Percentiles rank a stretch among this genome's conserved stretches.
phyloP scores from a whole-genome alignment of 345 rosid species.

The Hibiscus tridactylites region DNA sequence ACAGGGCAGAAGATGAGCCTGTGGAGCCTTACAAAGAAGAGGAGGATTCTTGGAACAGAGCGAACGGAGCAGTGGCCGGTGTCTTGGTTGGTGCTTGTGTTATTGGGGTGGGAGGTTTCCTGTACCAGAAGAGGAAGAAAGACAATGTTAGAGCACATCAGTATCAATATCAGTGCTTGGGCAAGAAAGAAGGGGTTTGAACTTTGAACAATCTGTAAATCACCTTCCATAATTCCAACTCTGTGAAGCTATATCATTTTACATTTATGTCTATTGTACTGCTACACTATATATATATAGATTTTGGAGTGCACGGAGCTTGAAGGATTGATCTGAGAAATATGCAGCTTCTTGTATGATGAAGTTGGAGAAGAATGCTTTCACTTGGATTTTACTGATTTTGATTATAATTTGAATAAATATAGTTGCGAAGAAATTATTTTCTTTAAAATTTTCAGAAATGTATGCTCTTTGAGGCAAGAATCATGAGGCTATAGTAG shows the following conservation, averaged over 20 bases:
- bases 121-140: constrained; percentile 9
- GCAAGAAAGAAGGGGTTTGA: constrained; percentile 6
- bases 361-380: background rate
- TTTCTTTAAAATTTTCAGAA: background rate
- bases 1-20: constrained; percentile 14
- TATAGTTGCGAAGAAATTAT: background rate
- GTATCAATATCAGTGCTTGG: constrained; percentile 13
- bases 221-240: constrained; percentile 1
- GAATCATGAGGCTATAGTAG: too few relatives aligned
- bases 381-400: background rate
- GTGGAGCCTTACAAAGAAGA: constrained; percentile 1
- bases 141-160: constrained; percentile 5
- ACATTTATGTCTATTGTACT: background rate
- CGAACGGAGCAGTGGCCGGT: background rate
- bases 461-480: too few relatives aligned
- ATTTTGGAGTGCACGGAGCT: background rate
- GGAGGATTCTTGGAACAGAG: constrained; percentile 6
- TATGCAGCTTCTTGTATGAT: background rate
- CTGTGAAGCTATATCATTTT: background rate
- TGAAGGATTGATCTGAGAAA: background rate
- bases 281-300: background rate
- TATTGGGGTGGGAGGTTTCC: constrained; percentile 16
- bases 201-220: background rate
- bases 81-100: constrained; percentile 1
- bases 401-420: background rate